A percentile compares a stretch with the other conserved stretches of the same genome.
phyloP scores from a whole-genome alignment of 2,329 filamentous ascomycete species.

The Lecanicillium sp. region DNA sequence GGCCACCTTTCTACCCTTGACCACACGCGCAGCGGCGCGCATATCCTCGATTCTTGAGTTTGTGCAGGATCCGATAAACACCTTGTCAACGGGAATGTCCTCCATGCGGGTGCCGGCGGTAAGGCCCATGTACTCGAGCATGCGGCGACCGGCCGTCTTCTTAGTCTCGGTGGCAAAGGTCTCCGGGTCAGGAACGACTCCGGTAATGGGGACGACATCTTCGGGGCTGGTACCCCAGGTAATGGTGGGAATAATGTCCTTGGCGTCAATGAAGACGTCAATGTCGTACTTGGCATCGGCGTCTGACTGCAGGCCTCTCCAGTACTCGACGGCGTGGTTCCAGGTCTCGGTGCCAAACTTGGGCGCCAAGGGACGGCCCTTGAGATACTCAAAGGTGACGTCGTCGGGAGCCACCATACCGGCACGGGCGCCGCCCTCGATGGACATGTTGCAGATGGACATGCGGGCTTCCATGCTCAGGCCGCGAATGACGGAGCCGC shows the following conservation, averaged over 20 bases:
- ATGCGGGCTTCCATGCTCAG: conserved; percentile 96
- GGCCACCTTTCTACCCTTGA: conserved; percentile 81
- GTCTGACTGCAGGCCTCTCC: conserved; percentile 79
- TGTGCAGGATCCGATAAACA: conserved; percentile 97
- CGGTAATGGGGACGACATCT: conserved; percentile 91
- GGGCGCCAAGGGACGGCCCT: conserved; percentile 81
- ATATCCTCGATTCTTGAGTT: conserved; percentile 96
- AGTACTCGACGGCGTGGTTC: conserved; percentile 82
- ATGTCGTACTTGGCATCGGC: conserved; percentile 83
- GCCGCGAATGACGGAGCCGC: conserved; percentile 80
- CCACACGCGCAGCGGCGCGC: conserved; percentile 74
- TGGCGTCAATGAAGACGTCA: conserved; percentile 82
- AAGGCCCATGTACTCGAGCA: conserved; percentile 95
- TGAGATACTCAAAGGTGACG: conserved; percentile 90
- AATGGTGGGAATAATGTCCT: conserved; percentile 87
- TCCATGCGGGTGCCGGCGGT: conserved; percentile 81
- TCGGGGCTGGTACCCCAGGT: conserved; percentile 97
- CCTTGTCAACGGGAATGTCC: conserved; percentile 87
- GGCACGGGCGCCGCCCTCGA: conserved; percentile 89
- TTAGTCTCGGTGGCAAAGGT: conserved; percentile 74
- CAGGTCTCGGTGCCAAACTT: conserved; percentile 78
- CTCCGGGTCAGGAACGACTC: conserved; percentile 81
- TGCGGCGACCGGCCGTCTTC: conserved; percentile 70
- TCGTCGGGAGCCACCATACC: conserved; percentile 97
- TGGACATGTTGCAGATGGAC: conserved; percentile 99